Conservation (phyloP, 2,329 filamentous ascomycete genomes). For the Botrytis deweyae region DNA sequence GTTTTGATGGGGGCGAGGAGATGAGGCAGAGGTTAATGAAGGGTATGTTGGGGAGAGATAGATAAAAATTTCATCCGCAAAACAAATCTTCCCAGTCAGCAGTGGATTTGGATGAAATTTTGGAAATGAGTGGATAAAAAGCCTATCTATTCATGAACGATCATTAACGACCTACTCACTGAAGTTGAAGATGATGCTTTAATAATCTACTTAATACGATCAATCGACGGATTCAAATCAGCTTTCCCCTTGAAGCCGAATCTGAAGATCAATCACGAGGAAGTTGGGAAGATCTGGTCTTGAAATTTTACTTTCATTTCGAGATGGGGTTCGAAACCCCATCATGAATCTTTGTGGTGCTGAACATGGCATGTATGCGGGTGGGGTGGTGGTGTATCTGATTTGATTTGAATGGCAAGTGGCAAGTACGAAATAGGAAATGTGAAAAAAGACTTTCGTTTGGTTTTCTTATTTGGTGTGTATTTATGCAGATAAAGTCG, state of each 20-base stretch:
- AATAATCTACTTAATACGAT: background rate
- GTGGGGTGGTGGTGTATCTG: background rate
- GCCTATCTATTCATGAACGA: background rate
- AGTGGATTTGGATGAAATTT: background rate
- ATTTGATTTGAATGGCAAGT: background rate
- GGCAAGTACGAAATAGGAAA: background rate
- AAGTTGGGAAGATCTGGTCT: background rate
- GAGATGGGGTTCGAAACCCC: too few relatives aligned
- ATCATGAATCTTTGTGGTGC: background rate
- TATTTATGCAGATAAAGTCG: background rate
- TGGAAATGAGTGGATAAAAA: background rate
- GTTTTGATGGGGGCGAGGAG: background rate
- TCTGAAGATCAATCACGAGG: background rate
- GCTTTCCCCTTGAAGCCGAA: background rate
- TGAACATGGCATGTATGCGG: background rate
- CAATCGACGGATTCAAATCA: background rate
- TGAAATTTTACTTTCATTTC: background rate
- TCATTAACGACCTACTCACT: background rate
- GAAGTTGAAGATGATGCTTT: background rate
- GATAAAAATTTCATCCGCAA: background rate
- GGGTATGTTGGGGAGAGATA: slow-evolving; percentile 16
- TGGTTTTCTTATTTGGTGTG: background rate
- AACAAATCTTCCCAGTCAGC: background rate
- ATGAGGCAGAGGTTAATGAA: slow-evolving; percentile 19
- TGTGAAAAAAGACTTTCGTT: background rate